Evolutionary conservation across 352 stramenopile genomes (phyloP).

Genomic region (Thraustochytrium sp.): DNA sequence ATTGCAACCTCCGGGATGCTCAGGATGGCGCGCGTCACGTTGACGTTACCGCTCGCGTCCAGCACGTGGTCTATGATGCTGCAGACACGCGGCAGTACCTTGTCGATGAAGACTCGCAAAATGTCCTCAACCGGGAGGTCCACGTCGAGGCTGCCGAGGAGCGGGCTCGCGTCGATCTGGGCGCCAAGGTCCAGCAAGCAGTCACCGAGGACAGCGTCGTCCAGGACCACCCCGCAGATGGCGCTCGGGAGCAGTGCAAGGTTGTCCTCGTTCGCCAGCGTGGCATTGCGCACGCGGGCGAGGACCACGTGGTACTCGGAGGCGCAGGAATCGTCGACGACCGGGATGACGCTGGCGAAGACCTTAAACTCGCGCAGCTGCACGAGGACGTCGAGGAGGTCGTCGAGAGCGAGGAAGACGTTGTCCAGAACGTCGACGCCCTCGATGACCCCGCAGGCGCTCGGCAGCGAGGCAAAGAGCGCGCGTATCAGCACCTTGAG

Average conservation of each 20-base stretch:
- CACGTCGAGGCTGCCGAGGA: not conserved
- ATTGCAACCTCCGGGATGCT: not conserved
- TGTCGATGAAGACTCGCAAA: not conserved
- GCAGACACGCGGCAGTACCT: conserved; percentile 1
- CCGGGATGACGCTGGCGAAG: not conserved
- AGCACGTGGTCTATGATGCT: not conserved
- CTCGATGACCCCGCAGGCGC: not conserved
- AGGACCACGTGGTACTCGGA: not conserved
- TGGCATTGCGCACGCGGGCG: not conserved
- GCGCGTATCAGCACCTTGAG: not conserved
- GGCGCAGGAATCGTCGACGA: not conserved
- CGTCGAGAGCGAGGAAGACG: not conserved
- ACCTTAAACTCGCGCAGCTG: conserved; percentile 9
- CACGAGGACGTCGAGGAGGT: conserved; percentile 17
- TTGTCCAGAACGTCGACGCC: conserved; percentile 25
- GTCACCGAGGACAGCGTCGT: not conserved
- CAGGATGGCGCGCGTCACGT: not conserved
- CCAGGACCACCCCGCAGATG: not conserved
- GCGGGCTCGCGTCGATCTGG: not conserved
- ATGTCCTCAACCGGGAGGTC: not conserved
- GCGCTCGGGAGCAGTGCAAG: conserved; percentile 13
- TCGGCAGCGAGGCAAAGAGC: not conserved
- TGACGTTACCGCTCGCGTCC: not conserved
- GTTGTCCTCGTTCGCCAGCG: not conserved
- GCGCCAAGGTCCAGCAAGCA: conserved; percentile 12